Evolutionary conservation across 208 protist genomes (phyloP).

Genomic region (Leishmania major): DNA sequence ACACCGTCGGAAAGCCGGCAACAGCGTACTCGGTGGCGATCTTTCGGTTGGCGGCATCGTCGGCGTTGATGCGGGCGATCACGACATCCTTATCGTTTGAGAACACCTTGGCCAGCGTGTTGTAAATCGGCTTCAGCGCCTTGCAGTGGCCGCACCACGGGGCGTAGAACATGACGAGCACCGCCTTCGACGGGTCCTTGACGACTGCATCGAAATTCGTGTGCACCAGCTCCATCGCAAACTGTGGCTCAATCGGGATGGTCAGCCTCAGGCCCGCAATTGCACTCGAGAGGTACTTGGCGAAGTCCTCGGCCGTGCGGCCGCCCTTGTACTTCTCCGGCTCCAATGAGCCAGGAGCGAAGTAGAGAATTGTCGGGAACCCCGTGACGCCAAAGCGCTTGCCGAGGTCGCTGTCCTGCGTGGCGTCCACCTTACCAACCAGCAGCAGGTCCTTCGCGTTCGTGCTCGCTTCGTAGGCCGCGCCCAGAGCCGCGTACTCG

Average conservation of each 20-base stretch:
- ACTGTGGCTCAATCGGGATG: constrained; percentile 29
- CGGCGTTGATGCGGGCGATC: constrained; percentile 69
- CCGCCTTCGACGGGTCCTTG: constrained; percentile 55
- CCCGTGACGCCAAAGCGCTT: constrained; percentile 40
- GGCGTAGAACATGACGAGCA: constrained; percentile 78
- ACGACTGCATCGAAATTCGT: constrained; percentile 40
- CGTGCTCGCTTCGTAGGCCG: constrained; percentile 32
- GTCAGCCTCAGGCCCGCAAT: constrained; percentile 28
- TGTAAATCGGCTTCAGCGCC: constrained; percentile 63
- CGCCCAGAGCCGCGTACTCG: constrained; percentile 39
- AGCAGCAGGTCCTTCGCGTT: constrained; percentile 40
- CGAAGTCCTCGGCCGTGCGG: constrained; percentile 41
- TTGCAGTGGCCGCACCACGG: constrained; percentile 92
- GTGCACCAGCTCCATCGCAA: constrained; percentile 40
- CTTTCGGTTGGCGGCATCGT: constrained; percentile 34
- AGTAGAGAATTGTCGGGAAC: constrained; percentile 82
- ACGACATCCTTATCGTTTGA: constrained; percentile 67
- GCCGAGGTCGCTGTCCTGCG: constrained; percentile 42
- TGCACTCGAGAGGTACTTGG: constrained; percentile 42
- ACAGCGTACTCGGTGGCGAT: constrained; percentile 41
- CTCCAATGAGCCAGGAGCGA: constrained; percentile 45
- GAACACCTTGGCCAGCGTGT: constrained; percentile 50
- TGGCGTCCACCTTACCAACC: constrained; percentile 76
- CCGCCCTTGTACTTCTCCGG: constrained; percentile 40
- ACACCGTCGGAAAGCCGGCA: constrained; percentile 55